phyloP scores from a whole-genome alignment of 306 rosid genomes.

The Castanopsis chinensis region DNA sequence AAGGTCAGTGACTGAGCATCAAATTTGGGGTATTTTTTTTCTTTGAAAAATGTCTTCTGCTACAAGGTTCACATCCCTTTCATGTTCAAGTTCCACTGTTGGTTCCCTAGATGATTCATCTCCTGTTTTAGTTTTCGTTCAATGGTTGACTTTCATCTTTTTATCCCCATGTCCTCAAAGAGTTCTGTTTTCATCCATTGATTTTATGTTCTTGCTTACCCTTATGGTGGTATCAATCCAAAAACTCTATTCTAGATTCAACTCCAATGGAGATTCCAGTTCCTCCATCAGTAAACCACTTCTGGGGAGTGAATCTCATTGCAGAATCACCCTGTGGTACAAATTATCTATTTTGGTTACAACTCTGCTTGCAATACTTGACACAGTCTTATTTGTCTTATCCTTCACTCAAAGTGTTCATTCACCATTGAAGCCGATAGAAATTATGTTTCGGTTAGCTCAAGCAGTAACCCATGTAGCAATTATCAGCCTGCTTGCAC shows the following conservation, averaged over 20 bases:
- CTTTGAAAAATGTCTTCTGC: slow-evolving; percentile 31
- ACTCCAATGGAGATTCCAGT: neutral
- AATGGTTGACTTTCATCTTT: slow-evolving; percentile 32
- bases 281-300: slow-evolving; percentile 28
- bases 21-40: neutral
- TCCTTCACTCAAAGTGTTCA: slow-evolving; percentile 18
- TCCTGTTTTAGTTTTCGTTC: slow-evolving; percentile 2
- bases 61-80: slow-evolving; percentile 34
- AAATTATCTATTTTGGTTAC: slow-evolving; percentile 26
- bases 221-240: slow-evolving; percentile 21
- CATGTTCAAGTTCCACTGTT: slow-evolving; percentile 18
- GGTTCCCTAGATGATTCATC: slow-evolving; percentile 24
- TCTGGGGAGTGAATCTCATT: slow-evolving; percentile 21
- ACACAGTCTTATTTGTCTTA: slow-evolving; percentile 33
- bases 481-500: slow-evolving; percentile 25
- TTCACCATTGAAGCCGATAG: slow-evolving; percentile 36
- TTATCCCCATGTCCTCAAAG: slow-evolving; percentile 46
- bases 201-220: slow-evolving; percentile 24
- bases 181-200: slow-evolving; percentile 22
- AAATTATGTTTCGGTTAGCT: slow-evolving; percentile 27
- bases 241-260: slow-evolving; percentile 22
- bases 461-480: slow-evolving; percentile 29
- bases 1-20: neutral
- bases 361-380: slow-evolving; percentile 18
- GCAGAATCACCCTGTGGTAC: slow-evolving; percentile 33